Base-by-base conservation (phyloP, 2,329 filamentous ascomycete species). In the Botrytis aclada region DNA sequence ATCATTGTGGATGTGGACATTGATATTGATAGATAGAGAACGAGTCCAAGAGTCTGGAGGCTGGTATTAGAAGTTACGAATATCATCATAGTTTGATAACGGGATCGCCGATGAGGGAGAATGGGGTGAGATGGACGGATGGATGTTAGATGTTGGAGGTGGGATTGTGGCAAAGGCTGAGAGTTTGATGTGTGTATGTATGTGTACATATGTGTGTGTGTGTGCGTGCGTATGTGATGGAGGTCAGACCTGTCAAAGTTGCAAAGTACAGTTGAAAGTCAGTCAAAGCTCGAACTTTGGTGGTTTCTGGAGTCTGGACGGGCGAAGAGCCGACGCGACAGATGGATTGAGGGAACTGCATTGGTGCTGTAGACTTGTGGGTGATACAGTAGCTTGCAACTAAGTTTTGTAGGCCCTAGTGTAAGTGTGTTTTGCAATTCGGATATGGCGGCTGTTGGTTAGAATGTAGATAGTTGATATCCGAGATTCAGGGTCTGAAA, bases 161-260 rank as follows among this genome's bases (percentile, higher is more conserved):
- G 8, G 43, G 43, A 45, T 45, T 45, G 20, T 25, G 16, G 20
- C 22, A 29, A 41, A 37, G 20, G 12, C 14, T 20, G 32, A 37
- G 32, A 66, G 32, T 25, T 25, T 39, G n/a, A 29, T n/a, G n/a
- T 54, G 6, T 54, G n/a, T 16, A 6, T 54, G 14, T 54, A 6
- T 54, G n/a, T 54, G 12, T 54, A 10, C n/a, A 4, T 25, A 9
- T 51, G 22, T 51, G 25, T 47, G 1, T 22, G 45, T 51, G 45
- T 51, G 22, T n/a, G 47, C 2, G 47, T 51, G 47, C 25, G 51
- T 54, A 29, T 54, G n/a, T 56, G 51, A 18, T 25, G 14, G 58
- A 61, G 58, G 37, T 66, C 64, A 66, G 63, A 65, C 63, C 43
- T 66, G 32, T 65, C 29, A 66, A 37, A 66, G 63, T 66, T 41